Evolutionary conservation across 768 basidiomycete species (phyloP), one percentile per base, ranked within the genome.

Genomic region (Suillus variegatus): DNA sequence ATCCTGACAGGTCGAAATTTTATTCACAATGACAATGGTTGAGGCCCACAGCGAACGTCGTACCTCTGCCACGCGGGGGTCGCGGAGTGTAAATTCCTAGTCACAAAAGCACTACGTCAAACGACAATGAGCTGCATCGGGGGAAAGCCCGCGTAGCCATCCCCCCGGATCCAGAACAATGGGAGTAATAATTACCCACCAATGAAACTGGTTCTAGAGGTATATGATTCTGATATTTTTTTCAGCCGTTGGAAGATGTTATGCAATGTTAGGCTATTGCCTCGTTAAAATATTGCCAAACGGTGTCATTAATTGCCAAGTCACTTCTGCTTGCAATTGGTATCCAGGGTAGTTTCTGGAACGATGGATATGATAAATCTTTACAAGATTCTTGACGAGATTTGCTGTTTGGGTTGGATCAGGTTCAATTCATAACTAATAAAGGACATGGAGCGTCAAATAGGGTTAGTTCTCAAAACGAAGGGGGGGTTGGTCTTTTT

Each of bases 41-140:
- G 8, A 40, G 22, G 35, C 16, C 36, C 6, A 41, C 62, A 58
- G 47, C 47, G 51, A 55, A 58, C 9, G 12, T 61, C 2, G 6
- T 28, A 13, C 9, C 36, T 51, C 41, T 41, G 74, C 65, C 74
- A 74, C 76, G 70, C 76, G 60, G 66, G 41, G 52, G 63, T 77
- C 75, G 75, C 75, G 75, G 75, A 76, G 76, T 76, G 74, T 40
- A 52, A 73, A 76, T 52, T 52, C 25, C 25, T 28, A 18, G 25
- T 41, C 28, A 28, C 16, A 40, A 60, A 60, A 28, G 9, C 22
- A 28, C 57, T 60, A 40, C 62, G 25, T 7, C 47, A 4, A n/a
- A 22, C 25, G 60, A 61, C 60, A 47, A 49, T n/a, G 18, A 57
- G 62, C 25, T 36, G 20, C 13, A 56, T 57, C 47, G 14, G 20